Percentiles rank a stretch among this genome's conserved stretches.
These are phyloP conservation scores for Cynanchum wilfordii DNA, from an alignment of 257 asterid species.

Conservation along the genomic window DNA sequence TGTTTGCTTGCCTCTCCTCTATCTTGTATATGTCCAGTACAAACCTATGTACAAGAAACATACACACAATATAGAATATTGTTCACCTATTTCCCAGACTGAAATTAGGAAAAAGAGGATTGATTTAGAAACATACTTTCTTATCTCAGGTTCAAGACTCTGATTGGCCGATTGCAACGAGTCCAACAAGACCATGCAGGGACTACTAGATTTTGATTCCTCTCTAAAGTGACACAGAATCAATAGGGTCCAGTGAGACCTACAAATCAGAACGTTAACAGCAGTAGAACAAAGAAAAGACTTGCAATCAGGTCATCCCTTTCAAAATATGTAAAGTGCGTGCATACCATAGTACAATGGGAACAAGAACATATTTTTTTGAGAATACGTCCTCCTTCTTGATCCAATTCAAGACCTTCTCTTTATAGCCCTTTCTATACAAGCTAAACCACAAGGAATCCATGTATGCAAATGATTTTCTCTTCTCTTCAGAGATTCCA, in stretches of 20 bases:
- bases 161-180: constrained; percentile 37
- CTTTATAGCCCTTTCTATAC: constrained; percentile 25
- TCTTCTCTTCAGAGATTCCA: constrained; percentile 42
- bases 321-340: constrained; percentile 17
- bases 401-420: constrained; percentile 50
- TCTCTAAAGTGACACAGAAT: constrained; percentile 63
- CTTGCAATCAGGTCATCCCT: neutral
- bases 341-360: constrained; percentile 61
- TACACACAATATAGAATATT: neutral
- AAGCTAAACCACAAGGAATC: constrained; percentile 54
- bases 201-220: constrained; percentile 29
- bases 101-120: neutral
- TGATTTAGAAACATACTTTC: constrained; percentile 36
- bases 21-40: constrained; percentile 39
- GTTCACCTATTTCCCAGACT: neutral
- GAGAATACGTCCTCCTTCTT: constrained; percentile 40
- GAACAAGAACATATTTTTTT: constrained; percentile 55
- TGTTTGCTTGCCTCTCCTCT: constrained; percentile 29
- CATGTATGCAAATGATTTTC: constrained; percentile 31
- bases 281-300: neutral
- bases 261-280: constrained; percentile 20
- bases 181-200: constrained; percentile 67
- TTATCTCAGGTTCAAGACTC: constrained; percentile 53
- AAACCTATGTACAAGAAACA: constrained; percentile 33
- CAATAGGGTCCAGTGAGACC: constrained; percentile 79